A percentile compares a stretch with the other conserved stretches of the same genome.
These are phyloP conservation scores for Sporothrix protearum DNA, from an alignment of 2,329 filamentous ascomycete species.

Conservation along the genomic window DNA sequence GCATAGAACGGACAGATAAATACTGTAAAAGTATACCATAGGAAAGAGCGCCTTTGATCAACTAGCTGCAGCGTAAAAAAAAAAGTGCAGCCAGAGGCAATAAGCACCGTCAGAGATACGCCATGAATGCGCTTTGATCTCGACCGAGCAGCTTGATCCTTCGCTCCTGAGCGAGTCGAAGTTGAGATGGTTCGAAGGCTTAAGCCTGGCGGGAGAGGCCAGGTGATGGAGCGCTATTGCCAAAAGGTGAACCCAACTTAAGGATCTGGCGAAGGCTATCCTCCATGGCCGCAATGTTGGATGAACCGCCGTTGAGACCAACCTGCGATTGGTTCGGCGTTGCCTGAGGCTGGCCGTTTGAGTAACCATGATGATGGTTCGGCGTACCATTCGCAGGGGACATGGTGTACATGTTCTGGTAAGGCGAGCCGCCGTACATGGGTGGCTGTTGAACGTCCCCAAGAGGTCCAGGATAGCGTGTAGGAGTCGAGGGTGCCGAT, in stretches of 20 bases:
- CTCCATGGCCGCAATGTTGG: slow-evolving; percentile 49
- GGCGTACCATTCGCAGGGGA: slow-evolving; percentile 18
- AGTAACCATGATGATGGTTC: background rate
- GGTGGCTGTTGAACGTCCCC: background rate
- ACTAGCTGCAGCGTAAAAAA: slow-evolving; percentile 20
- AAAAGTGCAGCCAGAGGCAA: slow-evolving; percentile 10
- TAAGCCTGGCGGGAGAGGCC: slow-evolving; percentile 8
- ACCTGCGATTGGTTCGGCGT: background rate
- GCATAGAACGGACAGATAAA: background rate
- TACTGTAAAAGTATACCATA: background rate
- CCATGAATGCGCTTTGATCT: background rate
- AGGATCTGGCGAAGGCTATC: slow-evolving; percentile 53
- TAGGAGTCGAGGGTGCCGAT: background rate
- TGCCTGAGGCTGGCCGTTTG: background rate
- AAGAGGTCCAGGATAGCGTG: background rate
- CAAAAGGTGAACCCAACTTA: slow-evolving; percentile 37
- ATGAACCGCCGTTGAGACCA: slow-evolving; percentile 28
- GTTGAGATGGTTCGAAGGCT: background rate
- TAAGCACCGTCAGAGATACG: background rate
- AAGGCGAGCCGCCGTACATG: slow-evolving; percentile 11
- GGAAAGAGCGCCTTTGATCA: background rate
- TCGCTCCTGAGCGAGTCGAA: background rate
- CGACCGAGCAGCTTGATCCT: background rate
- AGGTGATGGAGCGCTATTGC: slow-evolving; percentile 18
- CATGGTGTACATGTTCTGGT: slow-evolving; percentile 23